Evolutionary conservation across 1,284 basidiomycete genomes (phyloP), one percentile per base, ranked within the genome.

Genomic region (Porodaedalea pini): DNA sequence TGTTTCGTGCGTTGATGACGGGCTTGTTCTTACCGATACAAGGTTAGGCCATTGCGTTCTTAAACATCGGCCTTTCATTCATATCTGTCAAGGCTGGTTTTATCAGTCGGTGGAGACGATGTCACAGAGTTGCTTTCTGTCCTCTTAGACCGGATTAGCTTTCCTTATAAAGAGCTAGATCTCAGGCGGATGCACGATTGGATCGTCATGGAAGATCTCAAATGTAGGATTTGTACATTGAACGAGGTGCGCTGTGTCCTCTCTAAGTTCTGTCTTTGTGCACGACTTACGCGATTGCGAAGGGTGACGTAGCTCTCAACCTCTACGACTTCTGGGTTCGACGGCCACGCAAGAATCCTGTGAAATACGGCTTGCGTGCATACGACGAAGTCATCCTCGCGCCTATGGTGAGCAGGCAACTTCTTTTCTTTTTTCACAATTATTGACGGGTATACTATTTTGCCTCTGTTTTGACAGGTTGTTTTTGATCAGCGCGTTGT

Each of bases 311-410:
- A 4, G 93, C 89, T 6, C 76, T 92, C 54, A 94, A 93, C 62
- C 70, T 92, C 21, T 94, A 92, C 73, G 94, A 97, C 68, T 95
- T 98, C 65, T 81, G 88, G 32, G 88, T 94, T 10, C 80, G 95
- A 23, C 75, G 83, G 56, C 90, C 94, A 1, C 82, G 83, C 27
- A 79, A 84, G 59, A 75, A 85, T 15, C 90, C 94, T 2, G 81
- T 88, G 67, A 98, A 98, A 71, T 99, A 95, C 70, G 86, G 86
- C 23, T 76, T 98, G 56, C 84, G 94, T 29, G 88, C 91, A 3
- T 99, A 98, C 68, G 97, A 99, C 69, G 97, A 99, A 74, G 88
- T 92, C 56, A 95, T 98, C 58, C 76, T 99, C 36, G 94, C 94
- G 0, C 92, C 96, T 1, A 92, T 98, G 85, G 92, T 92, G 67